These are phyloP conservation scores for Trypanosoma theileri DNA, from an alignment of 208 protist genomes.

Conservation along the genomic window DNA sequence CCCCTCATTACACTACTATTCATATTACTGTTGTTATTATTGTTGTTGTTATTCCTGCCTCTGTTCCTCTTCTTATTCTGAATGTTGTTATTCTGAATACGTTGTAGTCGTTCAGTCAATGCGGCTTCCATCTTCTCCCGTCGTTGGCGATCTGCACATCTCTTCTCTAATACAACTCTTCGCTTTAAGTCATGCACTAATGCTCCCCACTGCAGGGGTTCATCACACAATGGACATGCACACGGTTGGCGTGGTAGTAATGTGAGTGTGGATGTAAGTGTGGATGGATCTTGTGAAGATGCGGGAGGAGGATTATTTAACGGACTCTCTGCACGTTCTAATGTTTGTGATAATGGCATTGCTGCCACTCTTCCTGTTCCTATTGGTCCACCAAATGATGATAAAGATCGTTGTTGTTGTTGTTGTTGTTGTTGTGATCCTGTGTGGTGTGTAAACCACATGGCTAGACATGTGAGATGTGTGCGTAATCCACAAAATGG, in stretches of 20 bases:
- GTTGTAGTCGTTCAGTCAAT: conserved; percentile 37
- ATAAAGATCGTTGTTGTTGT: background rate
- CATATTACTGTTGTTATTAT: background rate
- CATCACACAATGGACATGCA: conserved; percentile 69
- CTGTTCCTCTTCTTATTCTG: background rate
- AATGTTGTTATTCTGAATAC: conserved; percentile 18
- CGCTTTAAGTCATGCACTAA: conserved; percentile 66
- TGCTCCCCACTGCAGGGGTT: conserved; percentile 58
- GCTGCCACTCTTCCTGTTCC: too few relatives aligned
- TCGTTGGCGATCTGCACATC: conserved; percentile 43
- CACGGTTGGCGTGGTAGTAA: conserved; percentile 34
- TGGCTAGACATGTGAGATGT: conserved; percentile 70
- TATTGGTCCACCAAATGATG: too few relatives aligned
- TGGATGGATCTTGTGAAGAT: too few relatives aligned
- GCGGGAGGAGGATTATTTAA: too few relatives aligned
- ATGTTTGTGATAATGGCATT: too few relatives aligned
- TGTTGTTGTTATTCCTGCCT: background rate
- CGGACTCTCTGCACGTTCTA: too few relatives aligned
- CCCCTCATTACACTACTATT: background rate
- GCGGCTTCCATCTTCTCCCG: conserved; percentile 43
- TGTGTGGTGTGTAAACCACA: conserved; percentile 61
- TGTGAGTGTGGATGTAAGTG: background rate
- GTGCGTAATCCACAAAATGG: conserved; percentile 64
- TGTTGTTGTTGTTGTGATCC: background rate
- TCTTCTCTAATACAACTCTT: conserved; percentile 43